Evolutionary conservation across 768 basidiomycete genomes (phyloP).

Genomic region (Kwoniella europaea): DNA sequence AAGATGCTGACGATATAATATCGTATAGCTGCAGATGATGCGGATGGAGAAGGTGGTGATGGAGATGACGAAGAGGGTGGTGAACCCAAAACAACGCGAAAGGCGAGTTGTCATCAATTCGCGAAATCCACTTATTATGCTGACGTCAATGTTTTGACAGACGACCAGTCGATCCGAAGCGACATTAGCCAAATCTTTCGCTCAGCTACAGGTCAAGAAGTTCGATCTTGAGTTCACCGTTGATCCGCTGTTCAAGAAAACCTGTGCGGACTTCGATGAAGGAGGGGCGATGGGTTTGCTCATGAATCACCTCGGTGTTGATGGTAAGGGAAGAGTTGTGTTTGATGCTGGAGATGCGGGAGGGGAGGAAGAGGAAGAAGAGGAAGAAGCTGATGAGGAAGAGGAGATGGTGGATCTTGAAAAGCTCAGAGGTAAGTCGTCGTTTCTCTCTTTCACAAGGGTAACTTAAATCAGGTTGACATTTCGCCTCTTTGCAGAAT

Average conservation of each 20-base stretch:
- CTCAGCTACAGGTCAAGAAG: conserved; percentile 84
- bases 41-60: conserved; percentile 69
- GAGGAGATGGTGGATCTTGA: conserved; percentile 64
- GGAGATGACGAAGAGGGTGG: conserved; percentile 71
- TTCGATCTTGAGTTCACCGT: conserved; percentile 94
- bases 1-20: background rate
- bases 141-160: background rate
- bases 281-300: conserved; percentile 93
- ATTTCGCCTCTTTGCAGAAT: conserved; percentile 61
- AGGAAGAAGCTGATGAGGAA: conserved; percentile 63
- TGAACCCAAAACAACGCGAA: conserved; percentile 61
- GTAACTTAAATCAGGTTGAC: background rate
- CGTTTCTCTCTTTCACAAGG: conserved; percentile 56
- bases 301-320: conserved; percentile 92
- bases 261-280: conserved; percentile 97
- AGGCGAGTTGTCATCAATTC: conserved; percentile 37
- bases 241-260: conserved; percentile 96
- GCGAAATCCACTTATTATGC: background rate
- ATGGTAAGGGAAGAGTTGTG: conserved; percentile 83
- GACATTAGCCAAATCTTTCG: conserved; percentile 85
- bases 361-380: conserved; percentile 70
- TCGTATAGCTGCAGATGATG: conserved; percentile 61
- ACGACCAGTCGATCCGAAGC: conserved; percentile 69
- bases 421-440: conserved; percentile 50
- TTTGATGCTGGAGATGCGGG: conserved; percentile 93